Conservation (phyloP, 768 basidiomycete genomes). For the Hericium erinaceus region DNA sequence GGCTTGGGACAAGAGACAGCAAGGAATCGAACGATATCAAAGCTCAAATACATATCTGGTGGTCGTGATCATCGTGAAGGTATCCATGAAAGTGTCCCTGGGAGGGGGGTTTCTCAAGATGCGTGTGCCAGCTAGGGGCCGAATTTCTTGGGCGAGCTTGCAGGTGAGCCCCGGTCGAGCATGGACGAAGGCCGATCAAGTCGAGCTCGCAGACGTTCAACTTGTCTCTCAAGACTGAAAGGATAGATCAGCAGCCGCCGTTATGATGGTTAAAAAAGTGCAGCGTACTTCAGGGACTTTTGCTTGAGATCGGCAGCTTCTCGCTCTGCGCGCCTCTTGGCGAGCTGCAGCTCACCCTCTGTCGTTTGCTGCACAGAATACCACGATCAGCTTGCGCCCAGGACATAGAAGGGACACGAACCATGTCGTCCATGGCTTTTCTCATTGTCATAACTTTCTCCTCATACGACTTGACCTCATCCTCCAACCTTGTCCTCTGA, state of each 20-base stretch:
- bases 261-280: not conserved
- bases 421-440: conserved; percentile 50
- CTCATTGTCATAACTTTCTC: conserved; percentile 48
- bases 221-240: not conserved
- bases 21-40: not conserved
- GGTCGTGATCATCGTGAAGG: not conserved
- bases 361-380: conserved; percentile 48
- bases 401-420: conserved; percentile 25
- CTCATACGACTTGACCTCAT: conserved; percentile 54
- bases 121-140: not conserved
- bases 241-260: not conserved
- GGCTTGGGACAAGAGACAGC: not conserved
- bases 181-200: not conserved
- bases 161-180: conserved; percentile 1
- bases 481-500: conserved; percentile 51
- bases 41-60: not conserved
- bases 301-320: conserved; percentile 71
- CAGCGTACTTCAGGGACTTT: conserved; percentile 52
- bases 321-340: conserved; percentile 67
- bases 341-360: conserved; percentile 56
- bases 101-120: not conserved
- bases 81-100: not conserved
- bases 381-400: conserved; percentile 1
- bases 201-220: not conserved
- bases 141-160: not conserved